phyloP scores from a whole-genome alignment of 2,329 filamentous ascomycete species.

The Ophiostoma perfectum region DNA sequence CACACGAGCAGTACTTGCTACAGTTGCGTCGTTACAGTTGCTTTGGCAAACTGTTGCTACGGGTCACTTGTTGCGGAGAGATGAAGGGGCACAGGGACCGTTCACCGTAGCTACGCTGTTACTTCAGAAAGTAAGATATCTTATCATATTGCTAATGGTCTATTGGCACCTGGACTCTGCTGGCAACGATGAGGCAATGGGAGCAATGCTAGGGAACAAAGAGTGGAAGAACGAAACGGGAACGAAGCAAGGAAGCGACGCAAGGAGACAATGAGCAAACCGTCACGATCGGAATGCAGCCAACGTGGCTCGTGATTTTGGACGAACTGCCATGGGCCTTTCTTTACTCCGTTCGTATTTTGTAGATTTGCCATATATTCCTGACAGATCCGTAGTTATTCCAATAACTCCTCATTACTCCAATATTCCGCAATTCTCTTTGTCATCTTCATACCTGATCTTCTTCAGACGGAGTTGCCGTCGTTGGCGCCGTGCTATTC shows the following conservation, averaged over 20 bases:
- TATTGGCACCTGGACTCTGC: no score
- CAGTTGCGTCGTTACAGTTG: background rate
- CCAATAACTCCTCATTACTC: no score
- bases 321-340: background rate
- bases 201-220: background rate
- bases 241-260: background rate
- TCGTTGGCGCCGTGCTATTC: no score
- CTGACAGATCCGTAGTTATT: no score
- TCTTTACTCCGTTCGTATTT: background rate
- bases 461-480: no score
- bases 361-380: background rate
- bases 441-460: no score
- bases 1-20: slow-evolving; percentile 2
- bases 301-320: background rate
- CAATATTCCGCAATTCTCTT: no score
- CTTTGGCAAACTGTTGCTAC: background rate
- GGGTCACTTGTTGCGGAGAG: no score
- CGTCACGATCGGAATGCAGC: background rate
- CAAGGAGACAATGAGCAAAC: background rate
- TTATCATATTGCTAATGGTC: no score
- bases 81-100: no score
- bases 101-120: no score
- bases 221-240: background rate
- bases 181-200: background rate
- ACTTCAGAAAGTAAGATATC: no score